phyloP scores from a whole-genome alignment of 768 basidiomycete species.

The Phylloporus arenicola region DNA sequence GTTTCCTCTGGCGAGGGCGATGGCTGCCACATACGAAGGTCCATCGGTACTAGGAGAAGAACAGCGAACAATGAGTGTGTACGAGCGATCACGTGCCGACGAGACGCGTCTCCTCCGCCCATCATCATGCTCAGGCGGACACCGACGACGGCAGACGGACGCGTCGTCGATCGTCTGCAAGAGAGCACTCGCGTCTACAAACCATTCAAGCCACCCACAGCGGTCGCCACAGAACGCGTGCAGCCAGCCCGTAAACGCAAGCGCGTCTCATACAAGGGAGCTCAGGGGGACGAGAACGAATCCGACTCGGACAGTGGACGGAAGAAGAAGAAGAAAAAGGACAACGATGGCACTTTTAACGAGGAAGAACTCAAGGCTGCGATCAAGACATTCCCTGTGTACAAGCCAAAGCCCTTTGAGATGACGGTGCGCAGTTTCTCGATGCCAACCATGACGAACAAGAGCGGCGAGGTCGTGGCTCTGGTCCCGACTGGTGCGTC shows the following conservation, averaged over 20 bases:
- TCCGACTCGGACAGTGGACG: constrained; percentile 46
- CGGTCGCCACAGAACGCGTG: constrained; percentile 43
- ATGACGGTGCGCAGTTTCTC: constrained; percentile 63
- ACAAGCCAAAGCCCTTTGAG: constrained; percentile 73
- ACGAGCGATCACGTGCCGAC: constrained; percentile 22
- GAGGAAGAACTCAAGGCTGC: constrained; percentile 59
- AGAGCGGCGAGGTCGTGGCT: constrained; percentile 57
- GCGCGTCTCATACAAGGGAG: constrained; percentile 80
- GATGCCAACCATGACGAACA: constrained; percentile 74
- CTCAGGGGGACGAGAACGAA: constrained; percentile 52
- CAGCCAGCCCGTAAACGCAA: constrained; percentile 81
- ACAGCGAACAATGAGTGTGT: background rate
- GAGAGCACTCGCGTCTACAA: constrained; percentile 71
- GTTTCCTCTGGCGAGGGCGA: constrained; percentile 28
- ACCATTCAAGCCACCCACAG: constrained; percentile 74
- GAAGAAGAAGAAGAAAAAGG: constrained; percentile 64
- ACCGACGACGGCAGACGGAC: constrained; percentile 68
- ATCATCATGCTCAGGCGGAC: constrained; percentile 60
- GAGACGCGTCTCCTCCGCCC: constrained; percentile 6
- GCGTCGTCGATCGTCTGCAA: constrained; percentile 57
- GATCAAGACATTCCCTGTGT: constrained; percentile 71
- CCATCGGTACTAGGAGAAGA: background rate
- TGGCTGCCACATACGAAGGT: constrained; percentile 20
- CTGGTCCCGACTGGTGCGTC: constrained; percentile 61
- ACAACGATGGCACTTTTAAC: constrained; percentile 54